phyloP scores from a whole-genome alignment of 768 basidiomycete species.

The Mycena maculata region DNA sequence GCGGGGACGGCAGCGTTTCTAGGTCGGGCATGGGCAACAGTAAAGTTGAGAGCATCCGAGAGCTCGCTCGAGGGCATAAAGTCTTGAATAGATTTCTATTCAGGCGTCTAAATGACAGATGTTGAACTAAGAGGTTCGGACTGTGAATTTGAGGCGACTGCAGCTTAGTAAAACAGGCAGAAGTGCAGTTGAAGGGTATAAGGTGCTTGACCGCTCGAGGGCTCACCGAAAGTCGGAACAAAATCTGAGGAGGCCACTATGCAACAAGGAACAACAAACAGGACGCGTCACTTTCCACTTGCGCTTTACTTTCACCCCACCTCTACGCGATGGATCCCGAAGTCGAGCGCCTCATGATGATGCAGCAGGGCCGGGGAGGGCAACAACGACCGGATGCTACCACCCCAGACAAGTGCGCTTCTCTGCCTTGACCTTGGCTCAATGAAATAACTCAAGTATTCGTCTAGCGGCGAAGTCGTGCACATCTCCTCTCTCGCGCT shows the following conservation, averaged over 20 bases:
- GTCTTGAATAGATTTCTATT: too few species aligned
- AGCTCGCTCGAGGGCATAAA: slow-evolving; percentile 78
- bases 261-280: slow-evolving; percentile 25
- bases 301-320: slow-evolving; percentile 31
- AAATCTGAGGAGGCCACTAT: too few species aligned
- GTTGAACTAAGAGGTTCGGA: too few species aligned
- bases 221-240: too few species aligned
- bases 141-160: too few species aligned
- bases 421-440: slow-evolving; percentile 18
- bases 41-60: slow-evolving; percentile 82
- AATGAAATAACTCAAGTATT: slow-evolving; percentile 28
- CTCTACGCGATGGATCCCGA: slow-evolving; percentile 58
- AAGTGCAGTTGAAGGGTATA: slow-evolving; percentile 38
- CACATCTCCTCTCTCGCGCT: slow-evolving; percentile 98
- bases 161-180: too few species aligned
- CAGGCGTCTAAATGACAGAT: too few species aligned
- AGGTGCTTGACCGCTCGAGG: too few species aligned
- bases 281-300: slow-evolving; percentile 60
- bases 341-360: slow-evolving; percentile 62
- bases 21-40: slow-evolving; percentile 55
- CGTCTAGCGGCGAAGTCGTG: slow-evolving; percentile 88
- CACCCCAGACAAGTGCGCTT: slow-evolving; percentile 80
- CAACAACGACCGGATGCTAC: slow-evolving; percentile 58
- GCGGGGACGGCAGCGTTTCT: slow-evolving; percentile 44
- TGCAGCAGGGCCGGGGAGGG: slow-evolving; percentile 58